Percentiles rank a stretch among this genome's conserved stretches.
phyloP scores from a whole-genome alignment of 441 rosid species.

The Corymbia citriodora region DNA sequence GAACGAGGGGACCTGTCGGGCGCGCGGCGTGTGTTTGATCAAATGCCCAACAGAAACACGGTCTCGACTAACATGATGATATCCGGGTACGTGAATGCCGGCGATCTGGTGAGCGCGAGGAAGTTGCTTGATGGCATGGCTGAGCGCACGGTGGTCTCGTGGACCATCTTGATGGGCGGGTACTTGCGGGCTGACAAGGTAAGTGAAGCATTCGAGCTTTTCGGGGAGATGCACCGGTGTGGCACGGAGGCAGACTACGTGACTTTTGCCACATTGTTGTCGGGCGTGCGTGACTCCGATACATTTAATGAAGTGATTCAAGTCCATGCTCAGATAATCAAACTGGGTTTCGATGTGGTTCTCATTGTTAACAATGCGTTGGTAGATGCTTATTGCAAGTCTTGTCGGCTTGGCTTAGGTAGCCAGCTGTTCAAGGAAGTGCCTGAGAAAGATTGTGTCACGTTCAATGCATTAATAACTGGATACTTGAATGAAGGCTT shows the following conservation, averaged over 20 bases:
- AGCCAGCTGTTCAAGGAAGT: constrained; percentile 41
- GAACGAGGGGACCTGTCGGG: constrained; percentile 28
- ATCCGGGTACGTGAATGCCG: constrained; percentile 51
- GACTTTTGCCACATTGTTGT: constrained; percentile 64
- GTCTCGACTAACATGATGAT: constrained; percentile 61
- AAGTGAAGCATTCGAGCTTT: constrained; percentile 54
- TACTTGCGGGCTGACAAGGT: constrained; percentile 37
- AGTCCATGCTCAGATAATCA: constrained; percentile 48
- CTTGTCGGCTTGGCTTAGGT: constrained; percentile 33
- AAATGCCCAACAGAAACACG: constrained; percentile 64
- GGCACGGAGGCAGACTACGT: constrained; percentile 52
- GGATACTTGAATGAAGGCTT: constrained; percentile 57
- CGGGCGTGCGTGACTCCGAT: constrained; percentile 40
- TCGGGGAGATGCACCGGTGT: constrained; percentile 40
- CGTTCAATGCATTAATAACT: constrained; percentile 59
- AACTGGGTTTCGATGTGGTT: constrained; percentile 36
- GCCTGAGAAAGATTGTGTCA: constrained; percentile 48
- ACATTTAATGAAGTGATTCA: constrained; percentile 30
- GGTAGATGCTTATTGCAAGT: constrained; percentile 73
- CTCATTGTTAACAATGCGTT: constrained; percentile 57
- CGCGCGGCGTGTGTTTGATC: constrained; percentile 72
- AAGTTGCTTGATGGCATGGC: constrained; percentile 43
- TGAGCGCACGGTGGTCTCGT: constrained; percentile 60
- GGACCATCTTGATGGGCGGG: constrained; percentile 82
- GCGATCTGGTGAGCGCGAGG: constrained; percentile 43